A percentile compares a stretch with the other conserved stretches of the same genome.
Evolutionary conservation across 83 land plant genomes (phyloP).

Genomic region (Picea abies): DNA sequence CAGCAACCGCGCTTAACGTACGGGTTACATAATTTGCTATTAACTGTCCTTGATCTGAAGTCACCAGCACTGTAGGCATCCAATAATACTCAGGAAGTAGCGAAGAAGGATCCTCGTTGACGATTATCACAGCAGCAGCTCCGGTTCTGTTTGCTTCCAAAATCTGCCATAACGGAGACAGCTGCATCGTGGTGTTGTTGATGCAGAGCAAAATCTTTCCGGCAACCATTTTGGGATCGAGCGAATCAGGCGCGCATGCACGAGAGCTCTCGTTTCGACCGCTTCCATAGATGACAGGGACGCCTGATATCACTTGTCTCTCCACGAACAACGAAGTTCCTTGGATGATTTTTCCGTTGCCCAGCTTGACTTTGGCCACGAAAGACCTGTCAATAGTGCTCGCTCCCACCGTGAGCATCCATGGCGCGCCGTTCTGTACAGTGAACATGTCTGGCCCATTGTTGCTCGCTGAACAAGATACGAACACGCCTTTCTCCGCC

Average conservation of each 20-base stretch:
- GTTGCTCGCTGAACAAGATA: no score
- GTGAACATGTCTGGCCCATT: neutral
- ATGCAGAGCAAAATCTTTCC: neutral
- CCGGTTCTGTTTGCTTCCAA: no score
- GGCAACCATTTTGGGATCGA: no score
- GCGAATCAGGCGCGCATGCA: neutral
- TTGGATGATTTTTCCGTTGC: no score
- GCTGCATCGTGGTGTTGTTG: neutral
- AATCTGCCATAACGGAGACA: neutral
- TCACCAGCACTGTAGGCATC: no score
- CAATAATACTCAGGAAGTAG: no score
- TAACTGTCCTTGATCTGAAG: no score
- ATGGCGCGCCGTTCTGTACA: conserved; percentile 24
- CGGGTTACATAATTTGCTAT: no score
- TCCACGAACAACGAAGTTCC: no score
- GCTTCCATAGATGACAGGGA: neutral
- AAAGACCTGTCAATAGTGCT: conserved; percentile 12
- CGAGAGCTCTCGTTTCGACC: neutral
- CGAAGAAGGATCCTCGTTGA: no score
- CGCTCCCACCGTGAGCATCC: conserved; percentile 21
- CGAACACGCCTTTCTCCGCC: conserved; percentile 3
- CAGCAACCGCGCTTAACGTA: neutral
- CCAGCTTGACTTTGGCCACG: conserved; percentile 1
- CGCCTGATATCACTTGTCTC: no score
- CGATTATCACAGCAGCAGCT: no score